Percentiles rank a stretch among this genome's conserved stretches.
Conservation (phyloP, 805 yeast species). For the Cyberlindnera xylosilytica region DNA sequence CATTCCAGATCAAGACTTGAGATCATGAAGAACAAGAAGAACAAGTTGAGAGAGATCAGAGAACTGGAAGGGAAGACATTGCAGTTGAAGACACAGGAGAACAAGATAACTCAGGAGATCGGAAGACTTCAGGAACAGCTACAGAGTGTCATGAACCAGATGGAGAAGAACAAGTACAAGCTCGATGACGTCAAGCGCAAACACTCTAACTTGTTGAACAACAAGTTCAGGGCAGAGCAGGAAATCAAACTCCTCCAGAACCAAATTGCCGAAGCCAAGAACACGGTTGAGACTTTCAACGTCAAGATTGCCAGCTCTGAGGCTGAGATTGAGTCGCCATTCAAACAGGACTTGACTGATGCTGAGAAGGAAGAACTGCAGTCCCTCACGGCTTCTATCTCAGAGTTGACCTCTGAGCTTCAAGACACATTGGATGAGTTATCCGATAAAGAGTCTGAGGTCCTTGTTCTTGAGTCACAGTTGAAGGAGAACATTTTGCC, state of each 20-base stretch:
- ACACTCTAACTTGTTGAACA: slow-evolving; percentile 39
- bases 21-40: slow-evolving; percentile 53
- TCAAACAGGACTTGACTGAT: slow-evolving; percentile 47
- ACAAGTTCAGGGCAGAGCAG: slow-evolving; percentile 42
- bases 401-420: slow-evolving; percentile 38
- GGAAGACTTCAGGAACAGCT: slow-evolving; percentile 46
- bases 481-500: slow-evolving; percentile 57
- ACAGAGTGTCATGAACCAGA: slow-evolving; percentile 30
- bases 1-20: slow-evolving; percentile 67
- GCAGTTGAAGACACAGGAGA: slow-evolving; percentile 37
- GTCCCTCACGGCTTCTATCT: slow-evolving; percentile 34
- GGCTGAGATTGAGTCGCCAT: slow-evolving; percentile 50
- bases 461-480: slow-evolving; percentile 50
- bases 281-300: slow-evolving; percentile 21
- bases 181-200: slow-evolving; percentile 43
- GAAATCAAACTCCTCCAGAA: slow-evolving; percentile 30
- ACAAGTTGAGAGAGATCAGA: slow-evolving; percentile 48
- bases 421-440: slow-evolving; percentile 38
- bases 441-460: slow-evolving; percentile 43
- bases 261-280: slow-evolving; percentile 5
- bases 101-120: slow-evolving; percentile 47
- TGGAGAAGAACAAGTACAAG: slow-evolving; percentile 41
- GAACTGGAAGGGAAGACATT: slow-evolving; percentile 37
- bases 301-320: slow-evolving; percentile 35
- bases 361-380: slow-evolving; percentile 46